Conservation (phyloP, 148 eudicot species). For the Nepenthes gracilis region DNA sequence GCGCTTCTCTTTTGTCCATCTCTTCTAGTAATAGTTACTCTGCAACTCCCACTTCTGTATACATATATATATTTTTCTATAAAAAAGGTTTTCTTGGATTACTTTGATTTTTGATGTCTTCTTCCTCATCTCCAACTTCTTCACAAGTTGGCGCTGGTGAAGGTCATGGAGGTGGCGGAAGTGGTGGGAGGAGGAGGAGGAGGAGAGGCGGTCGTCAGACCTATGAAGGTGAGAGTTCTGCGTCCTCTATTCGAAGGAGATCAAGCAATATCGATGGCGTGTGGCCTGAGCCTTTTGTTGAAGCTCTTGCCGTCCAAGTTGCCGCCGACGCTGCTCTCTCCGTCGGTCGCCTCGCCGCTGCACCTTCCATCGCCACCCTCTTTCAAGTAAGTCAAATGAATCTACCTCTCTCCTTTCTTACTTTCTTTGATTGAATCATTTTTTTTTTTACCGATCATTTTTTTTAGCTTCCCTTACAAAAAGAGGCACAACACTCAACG, state of each 20-base stretch:
- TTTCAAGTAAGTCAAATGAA: slow-evolving; percentile 40
- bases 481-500: no score
- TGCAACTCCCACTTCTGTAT: no score
- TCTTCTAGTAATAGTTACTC: no score
- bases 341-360: slow-evolving; percentile 52
- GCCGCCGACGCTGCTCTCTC: slow-evolving; percentile 50
- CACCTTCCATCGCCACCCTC: slow-evolving; percentile 47
- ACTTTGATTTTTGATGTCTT: slow-evolving; percentile 1
- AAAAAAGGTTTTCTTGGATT: neutral
- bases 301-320: slow-evolving; percentile 52
- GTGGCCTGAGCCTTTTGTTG: slow-evolving; percentile 89
- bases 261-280: slow-evolving; percentile 21
- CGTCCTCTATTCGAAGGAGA: neutral
- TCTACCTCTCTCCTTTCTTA: no score
- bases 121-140: slow-evolving; percentile 3
- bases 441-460: no score
- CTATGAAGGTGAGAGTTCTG: neutral
- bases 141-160: slow-evolving; percentile 4
- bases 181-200: slow-evolving; percentile 9
- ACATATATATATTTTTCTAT: neutral
- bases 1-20: no score
- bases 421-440: no score
- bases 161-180: slow-evolving; percentile 1
- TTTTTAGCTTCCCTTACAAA: no score
- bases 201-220: slow-evolving; percentile 1